Evolutionary conservation across 208 protist species (phyloP), one percentile per base, ranked within the genome.

Genomic region (Leishmania aethiopica): DNA sequence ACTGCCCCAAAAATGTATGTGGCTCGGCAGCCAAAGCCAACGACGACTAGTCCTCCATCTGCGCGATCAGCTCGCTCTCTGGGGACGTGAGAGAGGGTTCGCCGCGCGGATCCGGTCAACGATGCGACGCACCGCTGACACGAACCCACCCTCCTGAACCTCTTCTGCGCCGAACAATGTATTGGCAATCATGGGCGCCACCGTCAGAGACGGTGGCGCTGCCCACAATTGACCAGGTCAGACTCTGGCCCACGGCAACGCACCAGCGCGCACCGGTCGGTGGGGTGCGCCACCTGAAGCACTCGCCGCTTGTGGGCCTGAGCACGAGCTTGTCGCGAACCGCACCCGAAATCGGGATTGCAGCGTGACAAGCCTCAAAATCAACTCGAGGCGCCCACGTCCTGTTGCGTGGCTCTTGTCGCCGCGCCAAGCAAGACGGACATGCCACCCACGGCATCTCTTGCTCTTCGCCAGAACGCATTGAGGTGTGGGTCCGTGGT

Each of bases 71-170:
- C 64, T 83, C 73, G n/a, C 55, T n/a, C 35, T 72, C 59, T 7
- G 79, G 72, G 25, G 79, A 81, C 2, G 79, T 80, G 28, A 64
- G n/a, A 84, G 49, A 3, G 80, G 74, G 57, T 84, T 87, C 8
- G 49, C 79, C 74, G 15, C 22, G 28, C 79, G 70, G 17, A 84
- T 87, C 25, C 66, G 84, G 1, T 62, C 49, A 32, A 75, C 64
- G 13, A 80, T 49, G 47, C 47, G 62, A 59, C 69, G 51, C 51
- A 75, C 45, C 6, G 15, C 66, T 1, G 42, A 40, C 45, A 64
- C 47, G 4, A 80, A 66, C 7, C 10, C 35, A 1, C 37, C 37
- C 32, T 75, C 66, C 64, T 53, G 67, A 53, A 35, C 66, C 35
- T 75, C 47, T 13, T 74, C 45, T 42, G 66, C 64, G 2, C 49